Evolutionary conservation across 1,284 basidiomycete species (phyloP).

Genomic region (Cryptococcus maquisensis): DNA sequence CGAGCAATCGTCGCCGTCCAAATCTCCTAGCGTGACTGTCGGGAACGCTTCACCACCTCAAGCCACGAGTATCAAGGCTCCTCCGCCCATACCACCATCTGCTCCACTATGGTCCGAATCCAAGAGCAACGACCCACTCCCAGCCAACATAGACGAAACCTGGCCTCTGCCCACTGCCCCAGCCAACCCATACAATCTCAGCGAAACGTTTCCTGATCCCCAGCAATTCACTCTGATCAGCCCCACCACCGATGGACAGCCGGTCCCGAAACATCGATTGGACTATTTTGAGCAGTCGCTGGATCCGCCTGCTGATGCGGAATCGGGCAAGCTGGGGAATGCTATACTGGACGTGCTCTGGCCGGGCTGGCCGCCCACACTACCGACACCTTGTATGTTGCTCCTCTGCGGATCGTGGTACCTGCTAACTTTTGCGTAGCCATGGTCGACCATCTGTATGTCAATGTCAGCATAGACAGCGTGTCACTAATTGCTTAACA

Average conservation of each 20-base stretch:
- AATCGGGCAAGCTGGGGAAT: constrained; percentile 23
- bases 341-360: constrained; percentile 33
- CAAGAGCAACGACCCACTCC: too few relatives aligned
- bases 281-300: neutral
- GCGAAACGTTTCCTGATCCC: too few relatives aligned
- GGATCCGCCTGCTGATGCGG: constrained; percentile 7
- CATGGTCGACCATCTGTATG: constrained; percentile 43
- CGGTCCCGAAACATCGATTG: neutral
- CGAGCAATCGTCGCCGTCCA: neutral
- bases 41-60: too few relatives aligned
- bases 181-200: too few relatives aligned
- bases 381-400: constrained; percentile 34
- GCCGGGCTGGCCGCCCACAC: constrained; percentile 42
- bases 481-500: constrained; percentile 5
- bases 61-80: too few relatives aligned
- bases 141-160: too few relatives aligned
- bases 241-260: neutral
- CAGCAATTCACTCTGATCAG: neutral
- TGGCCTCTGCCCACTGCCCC: too few relatives aligned
- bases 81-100: too few relatives aligned
- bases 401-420: neutral
- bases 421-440: constrained; percentile 9
- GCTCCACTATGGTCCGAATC: too few relatives aligned
- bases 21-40: too few relatives aligned
- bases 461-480: neutral